A percentile compares a stretch with the other conserved stretches of the same genome.
Conservation (phyloP, 2,329 filamentous ascomycete species). For the Exophiala xenobiotica region DNA sequence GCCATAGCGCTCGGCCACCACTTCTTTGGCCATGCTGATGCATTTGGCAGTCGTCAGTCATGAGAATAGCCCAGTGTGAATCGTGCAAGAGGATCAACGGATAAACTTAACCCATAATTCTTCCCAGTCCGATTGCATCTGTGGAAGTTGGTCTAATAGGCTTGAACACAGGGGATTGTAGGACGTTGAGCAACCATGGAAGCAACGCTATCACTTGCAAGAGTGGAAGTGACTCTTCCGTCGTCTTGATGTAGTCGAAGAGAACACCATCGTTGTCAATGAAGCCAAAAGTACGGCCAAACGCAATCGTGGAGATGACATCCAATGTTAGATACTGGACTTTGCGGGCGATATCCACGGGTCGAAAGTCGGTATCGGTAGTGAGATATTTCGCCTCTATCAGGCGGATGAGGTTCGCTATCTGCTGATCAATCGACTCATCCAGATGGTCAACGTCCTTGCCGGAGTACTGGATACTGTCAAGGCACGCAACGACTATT, state of each 20-base stretch:
- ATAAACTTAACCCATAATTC: conserved; percentile 21
- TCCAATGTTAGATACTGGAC: conserved; percentile 25
- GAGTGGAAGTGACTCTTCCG: conserved; percentile 16
- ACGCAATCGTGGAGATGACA: conserved; percentile 21
- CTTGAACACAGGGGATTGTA: conserved; percentile 18
- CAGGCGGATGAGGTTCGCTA: conserved; percentile 53
- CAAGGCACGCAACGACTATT: not conserved
- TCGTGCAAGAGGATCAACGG: conserved; percentile 20
- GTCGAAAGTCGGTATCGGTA: conserved; percentile 5
- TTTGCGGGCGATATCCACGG: conserved; percentile 20
- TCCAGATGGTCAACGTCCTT: conserved; percentile 11
- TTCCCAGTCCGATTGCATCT: conserved; percentile 22
- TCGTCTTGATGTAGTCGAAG: conserved; percentile 18
- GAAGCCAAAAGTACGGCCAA: conserved; percentile 23
- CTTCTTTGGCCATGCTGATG: conserved; percentile 28
- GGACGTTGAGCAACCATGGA: conserved; percentile 20
- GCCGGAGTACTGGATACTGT: conserved; percentile 8
- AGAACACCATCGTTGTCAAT: conserved; percentile 21
- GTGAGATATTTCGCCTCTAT: conserved; percentile 8
- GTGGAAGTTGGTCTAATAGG: conserved; percentile 19
- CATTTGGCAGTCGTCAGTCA: conserved; percentile 14
- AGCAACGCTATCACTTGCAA: conserved; percentile 23
- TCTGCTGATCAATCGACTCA: conserved; percentile 64
- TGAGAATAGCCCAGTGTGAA: conserved; percentile 11
- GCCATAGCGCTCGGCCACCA: conserved; percentile 29